Base-by-base conservation (phyloP, 371 early-diverging fungal species). In the Mucor mucedo region DNA sequence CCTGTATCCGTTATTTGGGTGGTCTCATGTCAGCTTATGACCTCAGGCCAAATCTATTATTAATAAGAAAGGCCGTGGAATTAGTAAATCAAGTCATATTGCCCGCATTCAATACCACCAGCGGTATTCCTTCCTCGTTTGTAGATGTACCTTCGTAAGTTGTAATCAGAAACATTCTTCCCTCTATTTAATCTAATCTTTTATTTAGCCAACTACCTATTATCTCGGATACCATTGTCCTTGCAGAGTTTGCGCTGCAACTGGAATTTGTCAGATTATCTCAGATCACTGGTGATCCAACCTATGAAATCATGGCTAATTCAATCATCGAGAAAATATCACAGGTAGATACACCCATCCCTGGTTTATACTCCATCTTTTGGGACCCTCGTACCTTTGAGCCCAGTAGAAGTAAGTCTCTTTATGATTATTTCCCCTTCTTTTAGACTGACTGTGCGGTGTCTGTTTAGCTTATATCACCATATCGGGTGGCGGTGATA, bases 161-260 rank as follows among this genome's bases (percentile, higher is more conserved):
- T 39, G 30, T 6, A 28, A 21, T 35, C 13, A 38, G 9, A 38
- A 58, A 39, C 32, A 11, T 45, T 13, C 11, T 33, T 28, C 7
- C 21, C 21, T 21, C 21, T 21, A 21, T 21, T 21, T 21, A 21
- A 21, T 21, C 21, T 21, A 21, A 21, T 21, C 21, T 21, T 21
- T 21, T 1, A 21, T 21, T 21, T 42, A 70, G 70, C 35, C 53
- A 58, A 14, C 35, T 30, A 21, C 67, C 74, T 9, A 33, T 59
- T 7, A 61, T 52, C 4, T 69, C 73, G 21, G 60, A 68, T 54
- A 77, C 60, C 65, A 82, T 76, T 40, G 90, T 80, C 16, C 56
- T 96, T 7, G 94, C 97, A 3, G 96, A 96, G 68, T 94, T 91
- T 29, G 91, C 95, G 0, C 66, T 97, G 40, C 85, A 95, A 61